phyloP scores from a whole-genome alignment of 306 rosid species.

The Castanea mollissima region DNA sequence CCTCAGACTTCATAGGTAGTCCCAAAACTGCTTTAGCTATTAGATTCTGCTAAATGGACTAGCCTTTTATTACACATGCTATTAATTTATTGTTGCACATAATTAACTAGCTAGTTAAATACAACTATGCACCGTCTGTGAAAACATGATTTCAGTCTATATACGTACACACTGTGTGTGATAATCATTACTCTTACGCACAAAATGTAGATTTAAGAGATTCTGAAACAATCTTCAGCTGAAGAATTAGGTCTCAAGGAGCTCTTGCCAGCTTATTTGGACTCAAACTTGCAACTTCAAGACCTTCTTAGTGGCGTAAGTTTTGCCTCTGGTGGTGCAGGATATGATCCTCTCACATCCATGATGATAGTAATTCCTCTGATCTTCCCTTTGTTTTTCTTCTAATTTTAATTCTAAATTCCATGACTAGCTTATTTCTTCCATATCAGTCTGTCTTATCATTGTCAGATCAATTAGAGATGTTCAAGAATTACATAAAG shows the following conservation, averaged over 20 bases:
- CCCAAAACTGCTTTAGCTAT: too few species aligned
- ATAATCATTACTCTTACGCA: not conserved
- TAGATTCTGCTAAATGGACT: too few species aligned
- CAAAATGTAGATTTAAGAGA: not conserved
- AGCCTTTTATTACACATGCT: too few species aligned
- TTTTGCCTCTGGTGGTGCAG: constrained; percentile 44
- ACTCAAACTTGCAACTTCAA: constrained; percentile 28
- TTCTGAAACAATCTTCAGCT: constrained; percentile 23
- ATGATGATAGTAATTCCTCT: constrained; percentile 19
- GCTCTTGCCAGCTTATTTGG: constrained; percentile 38
- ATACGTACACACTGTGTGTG: too few species aligned
- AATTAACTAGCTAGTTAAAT: not conserved
- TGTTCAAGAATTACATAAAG: constrained; percentile 29
- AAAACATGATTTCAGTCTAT: too few species aligned
- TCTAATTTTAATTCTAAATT: not conserved
- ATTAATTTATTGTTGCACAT: too few species aligned
- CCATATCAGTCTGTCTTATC: constrained; percentile 24
- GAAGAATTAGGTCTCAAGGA: constrained; percentile 33
- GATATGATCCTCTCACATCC: constrained; percentile 40
- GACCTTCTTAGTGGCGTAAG: constrained; percentile 47
- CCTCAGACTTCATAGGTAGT: constrained; percentile 59
- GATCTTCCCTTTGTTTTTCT: not conserved
- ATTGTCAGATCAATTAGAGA: constrained; percentile 18
- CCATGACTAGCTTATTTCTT: not conserved
- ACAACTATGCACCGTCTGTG: not conserved